Evolutionary conservation across 768 basidiomycete species (phyloP).

Genomic region (Lactarius sanguifluus): DNA sequence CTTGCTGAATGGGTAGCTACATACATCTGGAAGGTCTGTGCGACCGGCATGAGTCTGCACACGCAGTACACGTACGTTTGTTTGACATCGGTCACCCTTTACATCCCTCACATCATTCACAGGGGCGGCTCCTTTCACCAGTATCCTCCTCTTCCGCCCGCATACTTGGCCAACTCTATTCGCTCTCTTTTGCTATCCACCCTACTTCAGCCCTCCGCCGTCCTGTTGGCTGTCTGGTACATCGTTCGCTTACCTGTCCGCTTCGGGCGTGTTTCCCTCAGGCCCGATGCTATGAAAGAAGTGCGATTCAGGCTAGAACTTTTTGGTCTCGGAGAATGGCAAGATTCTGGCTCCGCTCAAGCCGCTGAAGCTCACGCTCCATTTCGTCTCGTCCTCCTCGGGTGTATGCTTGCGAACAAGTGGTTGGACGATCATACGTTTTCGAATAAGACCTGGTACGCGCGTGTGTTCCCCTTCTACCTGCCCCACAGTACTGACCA

Average conservation of each 20-base stretch:
- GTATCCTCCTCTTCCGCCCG: slow-evolving; percentile 50
- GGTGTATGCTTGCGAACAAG: slow-evolving; percentile 85
- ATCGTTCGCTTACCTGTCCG: slow-evolving; percentile 74
- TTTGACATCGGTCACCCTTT: background rate
- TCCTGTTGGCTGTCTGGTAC: slow-evolving; percentile 80
- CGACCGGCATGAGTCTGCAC: slow-evolving; percentile 65
- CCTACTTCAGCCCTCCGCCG: slow-evolving; percentile 76
- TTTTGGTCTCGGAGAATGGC: slow-evolving; percentile 46
- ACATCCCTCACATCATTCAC: slow-evolving; percentile 12
- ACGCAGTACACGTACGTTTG: slow-evolving; percentile 54
- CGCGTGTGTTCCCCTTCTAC: background rate
- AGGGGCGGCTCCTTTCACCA: slow-evolving; percentile 33
- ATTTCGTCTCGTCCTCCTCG: slow-evolving; percentile 73
- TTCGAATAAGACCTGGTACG: slow-evolving; percentile 86
- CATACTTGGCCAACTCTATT: slow-evolving; percentile 56
- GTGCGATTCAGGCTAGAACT: slow-evolving; percentile 62
- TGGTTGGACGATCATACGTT: slow-evolving; percentile 89
- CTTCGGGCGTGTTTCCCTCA: slow-evolving; percentile 53
- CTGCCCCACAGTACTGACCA: background rate
- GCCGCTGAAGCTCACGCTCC: slow-evolving; percentile 58
- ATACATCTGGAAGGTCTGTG: slow-evolving; percentile 82
- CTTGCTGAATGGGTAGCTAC: slow-evolving; percentile 76
- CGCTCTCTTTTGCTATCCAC: slow-evolving; percentile 78
- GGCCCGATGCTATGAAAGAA: slow-evolving; percentile 57
- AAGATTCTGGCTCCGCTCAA: slow-evolving; percentile 46